Conservation (phyloP, 768 basidiomycete genomes). For the Leccinum fibrillosum region DNA sequence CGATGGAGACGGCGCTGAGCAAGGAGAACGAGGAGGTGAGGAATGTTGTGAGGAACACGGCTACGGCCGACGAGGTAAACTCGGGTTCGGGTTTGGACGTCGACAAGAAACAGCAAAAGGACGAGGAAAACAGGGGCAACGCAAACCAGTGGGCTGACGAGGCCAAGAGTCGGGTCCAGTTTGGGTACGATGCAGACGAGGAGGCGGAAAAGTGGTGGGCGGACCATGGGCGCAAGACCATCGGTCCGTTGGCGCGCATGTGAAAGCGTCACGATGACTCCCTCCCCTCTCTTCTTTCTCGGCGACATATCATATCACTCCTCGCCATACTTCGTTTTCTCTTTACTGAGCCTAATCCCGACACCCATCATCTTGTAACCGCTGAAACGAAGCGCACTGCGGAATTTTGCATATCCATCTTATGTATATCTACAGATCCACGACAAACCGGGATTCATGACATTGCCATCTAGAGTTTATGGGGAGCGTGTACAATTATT, state of each 20-base stretch:
- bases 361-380: neutral
- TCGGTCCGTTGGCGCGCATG: conserved; percentile 14
- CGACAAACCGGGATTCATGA: neutral
- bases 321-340: neutral
- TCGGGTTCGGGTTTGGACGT: neutral
- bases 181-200: conserved; percentile 52
- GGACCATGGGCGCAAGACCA: conserved; percentile 24
- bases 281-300: neutral
- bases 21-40: conserved; percentile 14
- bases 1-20: conserved; percentile 41
- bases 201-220: conserved; percentile 52
- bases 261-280: neutral
- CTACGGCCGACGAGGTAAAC: neutral
- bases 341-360: neutral
- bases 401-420: neutral
- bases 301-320: neutral
- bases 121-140: conserved; percentile 28
- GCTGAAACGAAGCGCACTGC: neutral
- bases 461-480: neutral
- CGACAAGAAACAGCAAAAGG: neutral
- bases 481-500: neutral
- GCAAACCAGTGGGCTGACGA: conserved; percentile 60
- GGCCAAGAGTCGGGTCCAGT: conserved; percentile 44
- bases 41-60: conserved; percentile 10
- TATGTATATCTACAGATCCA: neutral